These are phyloP conservation scores for Fusarium sp. DNA, from an alignment of 2,329 filamentous ascomycete species.

Conservation along the genomic window DNA sequence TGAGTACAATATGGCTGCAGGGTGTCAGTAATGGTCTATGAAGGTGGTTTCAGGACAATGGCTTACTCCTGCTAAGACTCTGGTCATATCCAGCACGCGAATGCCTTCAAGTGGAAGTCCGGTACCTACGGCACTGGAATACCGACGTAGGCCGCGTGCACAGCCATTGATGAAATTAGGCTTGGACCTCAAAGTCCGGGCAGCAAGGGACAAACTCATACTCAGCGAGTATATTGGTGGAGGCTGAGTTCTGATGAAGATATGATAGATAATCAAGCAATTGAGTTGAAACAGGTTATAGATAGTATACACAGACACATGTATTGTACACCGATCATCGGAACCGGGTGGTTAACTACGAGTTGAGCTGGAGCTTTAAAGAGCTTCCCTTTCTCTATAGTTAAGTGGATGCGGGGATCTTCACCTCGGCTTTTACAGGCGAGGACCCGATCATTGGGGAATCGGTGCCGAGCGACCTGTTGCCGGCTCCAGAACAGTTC, in stretches of 20 bases:
- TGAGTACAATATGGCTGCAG: slow-evolving; percentile 94
- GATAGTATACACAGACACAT: neutral
- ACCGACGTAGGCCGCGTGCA: slow-evolving; percentile 44
- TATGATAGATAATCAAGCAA: neutral
- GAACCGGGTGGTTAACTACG: slow-evolving; percentile 30
- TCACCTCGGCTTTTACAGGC: slow-evolving; percentile 29
- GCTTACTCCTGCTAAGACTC: slow-evolving; percentile 91
- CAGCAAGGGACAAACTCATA: slow-evolving; percentile 38
- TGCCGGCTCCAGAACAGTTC: slow-evolving; percentile 20
- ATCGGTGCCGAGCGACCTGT: slow-evolving; percentile 37
- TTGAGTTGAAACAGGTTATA: neutral
- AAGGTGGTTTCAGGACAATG: neutral
- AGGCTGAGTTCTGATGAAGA: slow-evolving; percentile 1
- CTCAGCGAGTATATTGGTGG: neutral
- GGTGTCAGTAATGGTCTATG: slow-evolving; percentile 23
- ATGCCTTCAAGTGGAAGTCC: slow-evolving; percentile 82
- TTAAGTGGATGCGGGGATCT: slow-evolving; percentile 13
- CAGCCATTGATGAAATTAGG: slow-evolving; percentile 31
- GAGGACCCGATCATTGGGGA: slow-evolving; percentile 17
- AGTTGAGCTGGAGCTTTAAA: slow-evolving; percentile 17
- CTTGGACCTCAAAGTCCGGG: slow-evolving; percentile 36
- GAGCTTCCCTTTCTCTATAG: slow-evolving; percentile 11
- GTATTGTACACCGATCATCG: slow-evolving; percentile 27
- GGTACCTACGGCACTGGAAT: slow-evolving; percentile 48
- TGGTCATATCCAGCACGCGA: slow-evolving; percentile 94